Percentiles rank a stretch among this genome's conserved stretches.
Conservation (phyloP, 2,329 filamentous ascomycete genomes). For the Exophiala calicioides region DNA sequence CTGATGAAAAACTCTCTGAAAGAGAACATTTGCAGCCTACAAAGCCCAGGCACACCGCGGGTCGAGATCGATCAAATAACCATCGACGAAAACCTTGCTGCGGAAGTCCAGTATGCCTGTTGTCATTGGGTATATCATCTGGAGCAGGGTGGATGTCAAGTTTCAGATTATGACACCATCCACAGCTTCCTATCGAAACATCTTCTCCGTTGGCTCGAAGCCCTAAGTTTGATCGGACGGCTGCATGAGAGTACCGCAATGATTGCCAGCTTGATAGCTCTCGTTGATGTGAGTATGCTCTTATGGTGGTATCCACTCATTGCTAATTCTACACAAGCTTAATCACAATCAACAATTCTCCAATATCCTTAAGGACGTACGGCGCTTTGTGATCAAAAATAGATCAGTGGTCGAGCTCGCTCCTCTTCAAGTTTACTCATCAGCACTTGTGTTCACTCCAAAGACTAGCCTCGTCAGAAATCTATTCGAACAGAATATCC, state of each 20-base stretch:
- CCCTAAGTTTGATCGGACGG: not conserved
- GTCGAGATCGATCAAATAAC: not conserved
- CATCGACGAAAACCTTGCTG: not conserved
- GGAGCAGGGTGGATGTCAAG: not conserved
- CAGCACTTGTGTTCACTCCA: not conserved
- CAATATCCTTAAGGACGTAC: not conserved
- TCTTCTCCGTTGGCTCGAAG: not conserved
- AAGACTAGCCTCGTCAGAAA: not conserved
- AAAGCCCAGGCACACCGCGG: not conserved
- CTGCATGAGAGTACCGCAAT: not conserved
- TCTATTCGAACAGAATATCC: not conserved
- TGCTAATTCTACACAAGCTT: not conserved
- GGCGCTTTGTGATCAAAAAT: not conserved
- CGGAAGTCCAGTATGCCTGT: not conserved
- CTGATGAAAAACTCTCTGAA: not conserved
- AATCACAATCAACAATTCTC: not conserved
- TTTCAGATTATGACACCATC: not conserved
- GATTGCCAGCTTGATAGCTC: not conserved
- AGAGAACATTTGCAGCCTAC: not conserved
- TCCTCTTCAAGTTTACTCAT: not conserved
- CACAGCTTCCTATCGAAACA: not conserved
- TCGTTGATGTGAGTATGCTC: not conserved
- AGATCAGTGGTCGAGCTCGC: not conserved
- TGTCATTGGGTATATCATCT: not conserved
- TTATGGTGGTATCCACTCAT: not conserved